These are phyloP conservation scores for Exophiala alcalophila DNA, from an alignment of 2,329 filamentous ascomycete genomes.

Conservation along the genomic window DNA sequence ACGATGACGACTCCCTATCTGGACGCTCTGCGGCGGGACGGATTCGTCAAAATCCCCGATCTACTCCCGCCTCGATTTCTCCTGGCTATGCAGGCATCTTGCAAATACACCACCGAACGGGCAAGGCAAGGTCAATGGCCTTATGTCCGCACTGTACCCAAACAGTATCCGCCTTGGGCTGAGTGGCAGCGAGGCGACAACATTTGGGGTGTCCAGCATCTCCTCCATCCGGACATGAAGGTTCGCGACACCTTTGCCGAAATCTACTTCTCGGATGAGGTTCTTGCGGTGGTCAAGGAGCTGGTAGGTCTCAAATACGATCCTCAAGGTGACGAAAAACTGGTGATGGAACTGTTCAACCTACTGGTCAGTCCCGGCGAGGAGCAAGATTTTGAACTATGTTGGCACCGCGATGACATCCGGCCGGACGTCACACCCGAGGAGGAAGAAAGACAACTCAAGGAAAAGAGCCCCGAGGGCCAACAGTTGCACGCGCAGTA, in stretches of 20 bases:
- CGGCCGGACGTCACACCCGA: conserved; percentile 61
- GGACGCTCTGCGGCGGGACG: conserved; percentile 62
- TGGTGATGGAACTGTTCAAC: conserved; percentile 88
- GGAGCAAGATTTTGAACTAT: conserved; percentile 65
- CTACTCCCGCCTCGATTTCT: conserved; percentile 60
- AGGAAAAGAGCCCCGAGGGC: conserved; percentile 42
- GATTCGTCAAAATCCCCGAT: conserved; percentile 70
- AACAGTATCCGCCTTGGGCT: conserved; percentile 87
- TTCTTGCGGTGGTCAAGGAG: conserved; percentile 63
- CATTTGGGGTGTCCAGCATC: conserved; percentile 87
- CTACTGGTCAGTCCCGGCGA: conserved; percentile 67
- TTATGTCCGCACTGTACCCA: conserved; percentile 76
- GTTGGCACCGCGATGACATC: conserved; percentile 86
- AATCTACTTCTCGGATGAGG: conserved; percentile 67
- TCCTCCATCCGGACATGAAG: conserved; percentile 68
- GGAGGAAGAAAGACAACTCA: conserved; percentile 64
- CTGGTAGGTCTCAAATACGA: conserved; percentile 51
- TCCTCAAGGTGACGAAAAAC: conserved; percentile 52
- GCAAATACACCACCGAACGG: conserved; percentile 54
- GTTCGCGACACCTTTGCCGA: conserved; percentile 60
- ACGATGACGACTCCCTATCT: conserved; percentile 46
- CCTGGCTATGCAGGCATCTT: conserved; percentile 58
- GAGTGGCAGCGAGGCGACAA: conserved; percentile 56
- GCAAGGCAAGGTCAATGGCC: conserved; percentile 75
- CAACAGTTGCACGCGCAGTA: conserved; percentile 77